These are phyloP conservation scores for Talaromyces atroroseus DNA, from an alignment of 2,329 filamentous ascomycete genomes.

Conservation along the genomic window DNA sequence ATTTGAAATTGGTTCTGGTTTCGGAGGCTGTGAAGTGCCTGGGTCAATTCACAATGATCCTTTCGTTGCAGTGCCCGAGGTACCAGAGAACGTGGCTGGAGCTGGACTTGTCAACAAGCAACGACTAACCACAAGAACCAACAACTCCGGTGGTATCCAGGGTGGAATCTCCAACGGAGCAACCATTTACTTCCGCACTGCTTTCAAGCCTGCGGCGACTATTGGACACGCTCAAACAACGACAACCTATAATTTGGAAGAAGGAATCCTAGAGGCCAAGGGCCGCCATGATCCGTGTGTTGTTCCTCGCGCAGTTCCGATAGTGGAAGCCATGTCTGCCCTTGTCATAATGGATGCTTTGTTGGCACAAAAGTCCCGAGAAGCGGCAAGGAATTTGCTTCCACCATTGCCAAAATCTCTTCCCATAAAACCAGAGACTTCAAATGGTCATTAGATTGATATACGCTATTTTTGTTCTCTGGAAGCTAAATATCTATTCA, in stretches of 20 bases:
- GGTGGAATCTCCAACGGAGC: slow-evolving; percentile 93
- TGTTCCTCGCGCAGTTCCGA: slow-evolving; percentile 72
- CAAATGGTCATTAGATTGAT: slow-evolving; percentile 1
- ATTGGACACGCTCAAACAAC: slow-evolving; percentile 86
- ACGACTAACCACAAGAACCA: slow-evolving; percentile 77
- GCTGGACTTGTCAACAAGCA: slow-evolving; percentile 34
- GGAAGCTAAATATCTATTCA: neutral
- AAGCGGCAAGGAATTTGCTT: slow-evolving; percentile 43
- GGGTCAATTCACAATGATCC: slow-evolving; percentile 91
- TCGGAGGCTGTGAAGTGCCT: slow-evolving; percentile 76
- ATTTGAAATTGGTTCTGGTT: slow-evolving; percentile 92
- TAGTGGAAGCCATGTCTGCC: slow-evolving; percentile 77
- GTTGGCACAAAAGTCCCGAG: slow-evolving; percentile 68
- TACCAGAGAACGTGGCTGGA: slow-evolving; percentile 13
- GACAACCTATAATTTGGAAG: slow-evolving; percentile 67
- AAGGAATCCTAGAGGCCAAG: slow-evolving; percentile 81
- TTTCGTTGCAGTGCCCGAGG: slow-evolving; percentile 58
- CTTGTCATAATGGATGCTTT: slow-evolving; percentile 82
- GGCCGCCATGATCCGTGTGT: slow-evolving; percentile 93
- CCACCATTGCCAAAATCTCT: slow-evolving; percentile 37
- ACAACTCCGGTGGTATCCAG: slow-evolving; percentile 92
- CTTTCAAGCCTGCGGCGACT: slow-evolving; percentile 91
- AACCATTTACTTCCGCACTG: slow-evolving; percentile 88
- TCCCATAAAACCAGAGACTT: slow-evolving; percentile 23
- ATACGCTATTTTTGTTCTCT: neutral